Evolutionary conservation across 2,329 filamentous ascomycete species (phyloP).

Genomic region (Aspergillus hortae): DNA sequence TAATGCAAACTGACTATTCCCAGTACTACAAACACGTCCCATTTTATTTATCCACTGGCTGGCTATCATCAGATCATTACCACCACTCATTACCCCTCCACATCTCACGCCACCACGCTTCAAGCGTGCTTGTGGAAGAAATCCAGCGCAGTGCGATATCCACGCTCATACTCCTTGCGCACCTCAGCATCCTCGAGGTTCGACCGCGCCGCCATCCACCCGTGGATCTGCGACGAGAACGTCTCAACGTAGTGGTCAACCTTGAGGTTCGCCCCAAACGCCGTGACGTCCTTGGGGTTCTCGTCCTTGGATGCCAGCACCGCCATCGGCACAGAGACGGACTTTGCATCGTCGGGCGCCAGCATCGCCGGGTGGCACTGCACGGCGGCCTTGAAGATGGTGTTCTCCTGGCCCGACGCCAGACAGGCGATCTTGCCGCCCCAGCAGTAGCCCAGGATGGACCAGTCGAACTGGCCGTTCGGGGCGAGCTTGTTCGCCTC

Average conservation of each 20-base stretch:
- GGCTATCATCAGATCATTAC: background rate
- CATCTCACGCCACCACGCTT: background rate
- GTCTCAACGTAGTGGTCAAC: slow-evolving; percentile 43
- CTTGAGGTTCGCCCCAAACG: slow-evolving; percentile 37
- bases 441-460: slow-evolving; percentile 61
- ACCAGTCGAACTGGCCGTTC: slow-evolving; percentile 51
- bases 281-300: slow-evolving; percentile 45
- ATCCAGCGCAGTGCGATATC: slow-evolving; percentile 38
- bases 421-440: slow-evolving; percentile 57
- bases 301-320: slow-evolving; percentile 59
- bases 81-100: background rate
- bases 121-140: slow-evolving; percentile 42
- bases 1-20: background rate
- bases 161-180: slow-evolving; percentile 42
- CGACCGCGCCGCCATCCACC: slow-evolving; percentile 45
- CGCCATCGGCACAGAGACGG: slow-evolving; percentile 54
- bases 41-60: background rate
- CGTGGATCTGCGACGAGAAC: slow-evolving; percentile 43
- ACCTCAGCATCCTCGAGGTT: slow-evolving; percentile 39
- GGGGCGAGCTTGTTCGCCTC: slow-evolving; percentile 49
- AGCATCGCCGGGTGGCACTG: slow-evolving; percentile 60
- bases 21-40: background rate
- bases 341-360: slow-evolving; percentile 54
- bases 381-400: slow-evolving; percentile 55
- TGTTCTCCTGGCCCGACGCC: slow-evolving; percentile 47